These are phyloP conservation scores for Andrographis paniculata DNA, from an alignment of 305 asterid species.

Conservation along the genomic window DNA sequence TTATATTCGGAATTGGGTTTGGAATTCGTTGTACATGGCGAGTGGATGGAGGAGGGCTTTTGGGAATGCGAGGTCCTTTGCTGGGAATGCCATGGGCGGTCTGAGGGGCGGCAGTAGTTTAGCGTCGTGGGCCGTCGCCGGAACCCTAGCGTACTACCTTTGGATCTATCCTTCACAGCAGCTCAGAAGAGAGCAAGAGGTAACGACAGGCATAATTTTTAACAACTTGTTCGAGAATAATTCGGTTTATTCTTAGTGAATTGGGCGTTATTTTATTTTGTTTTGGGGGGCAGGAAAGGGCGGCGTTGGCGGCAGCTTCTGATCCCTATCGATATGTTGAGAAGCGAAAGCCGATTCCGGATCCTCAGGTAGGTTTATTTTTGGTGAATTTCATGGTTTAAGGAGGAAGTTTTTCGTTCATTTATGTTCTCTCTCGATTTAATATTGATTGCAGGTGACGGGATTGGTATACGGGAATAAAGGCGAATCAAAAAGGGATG, in stretches of 20 bases:
- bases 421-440: neutral
- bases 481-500: constrained; percentile 30
- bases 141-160: constrained; percentile 88
- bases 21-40: constrained; percentile 22
- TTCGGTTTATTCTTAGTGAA: neutral
- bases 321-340: constrained; percentile 64
- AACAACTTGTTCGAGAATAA: neutral
- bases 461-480: constrained; percentile 69
- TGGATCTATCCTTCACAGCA: constrained; percentile 93
- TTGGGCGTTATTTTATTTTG: neutral
- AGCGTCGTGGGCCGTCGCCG: constrained; percentile 95
- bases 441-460: constrained; percentile 45
- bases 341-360: constrained; percentile 72
- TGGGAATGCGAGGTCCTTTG: constrained; percentile 62
- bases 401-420: neutral
- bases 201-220: neutral
- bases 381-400: neutral
- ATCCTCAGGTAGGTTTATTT: constrained; percentile 58
- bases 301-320: constrained; percentile 62
- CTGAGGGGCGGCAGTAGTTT: constrained; percentile 70
- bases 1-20: neutral
- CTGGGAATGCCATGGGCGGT: constrained; percentile 82
- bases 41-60: constrained; percentile 51
- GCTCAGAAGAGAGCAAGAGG: constrained; percentile 81
- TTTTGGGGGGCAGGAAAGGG: constrained; percentile 46